phyloP scores from a whole-genome alignment of 805 yeast species.

The Kodamaea restingae region DNA sequence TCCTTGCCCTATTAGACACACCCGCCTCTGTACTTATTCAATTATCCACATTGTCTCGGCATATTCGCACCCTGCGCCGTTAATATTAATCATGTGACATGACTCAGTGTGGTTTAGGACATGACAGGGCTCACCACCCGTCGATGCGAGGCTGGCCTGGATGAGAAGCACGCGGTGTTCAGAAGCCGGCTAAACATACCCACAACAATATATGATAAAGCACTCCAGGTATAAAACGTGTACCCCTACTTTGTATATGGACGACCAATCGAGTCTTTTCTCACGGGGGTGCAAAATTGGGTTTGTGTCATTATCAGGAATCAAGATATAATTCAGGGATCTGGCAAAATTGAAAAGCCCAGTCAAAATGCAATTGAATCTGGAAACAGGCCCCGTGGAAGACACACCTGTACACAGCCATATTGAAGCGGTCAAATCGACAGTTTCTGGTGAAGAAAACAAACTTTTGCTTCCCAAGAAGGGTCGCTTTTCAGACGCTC shows the following conservation, averaged over 20 bases:
- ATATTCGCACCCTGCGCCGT: neutral
- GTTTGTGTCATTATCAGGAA: neutral
- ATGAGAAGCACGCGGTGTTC: too few species aligned
- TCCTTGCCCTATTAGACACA: too few species aligned
- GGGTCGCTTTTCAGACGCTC: slow-evolving; percentile 13
- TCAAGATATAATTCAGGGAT: neutral
- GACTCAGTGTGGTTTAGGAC: neutral
- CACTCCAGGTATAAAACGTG: too few species aligned
- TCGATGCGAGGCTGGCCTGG: too few species aligned
- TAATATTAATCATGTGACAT: neutral
- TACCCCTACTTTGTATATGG: too few species aligned
- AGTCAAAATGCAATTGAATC: neutral
- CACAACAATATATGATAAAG: too few species aligned
- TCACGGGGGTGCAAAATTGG: neutral
- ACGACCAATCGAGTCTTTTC: too few species aligned
- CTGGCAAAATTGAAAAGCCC: neutral
- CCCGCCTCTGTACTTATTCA: too few species aligned
- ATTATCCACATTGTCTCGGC: too few species aligned
- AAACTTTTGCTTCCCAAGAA: neutral
- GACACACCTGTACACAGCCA: too few species aligned
- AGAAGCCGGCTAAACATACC: too few species aligned
- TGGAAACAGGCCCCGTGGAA: neutral
- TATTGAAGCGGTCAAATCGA: neutral
- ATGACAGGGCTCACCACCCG: neutral
- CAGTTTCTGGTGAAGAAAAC: neutral